Percentiles rank a stretch among this genome's conserved stretches.
These are phyloP conservation scores for Ustulina deusta DNA, from an alignment of 2,329 filamentous ascomycete genomes.

Conservation along the genomic window DNA sequence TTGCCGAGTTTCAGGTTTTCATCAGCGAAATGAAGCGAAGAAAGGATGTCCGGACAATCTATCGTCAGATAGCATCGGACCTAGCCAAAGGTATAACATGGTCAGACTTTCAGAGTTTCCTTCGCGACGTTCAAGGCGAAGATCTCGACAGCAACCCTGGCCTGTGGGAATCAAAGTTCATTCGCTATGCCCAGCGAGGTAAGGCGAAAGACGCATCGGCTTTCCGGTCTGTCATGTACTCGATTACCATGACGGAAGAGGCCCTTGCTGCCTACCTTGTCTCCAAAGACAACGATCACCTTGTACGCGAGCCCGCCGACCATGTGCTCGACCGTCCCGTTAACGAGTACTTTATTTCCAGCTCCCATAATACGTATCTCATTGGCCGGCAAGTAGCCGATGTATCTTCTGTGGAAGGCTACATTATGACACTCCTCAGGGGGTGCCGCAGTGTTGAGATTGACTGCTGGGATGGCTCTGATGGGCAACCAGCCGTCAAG, in stretches of 20 bases:
- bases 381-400: slow-evolving; percentile 90
- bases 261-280: slow-evolving; percentile 83
- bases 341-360: slow-evolving; percentile 98
- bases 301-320: slow-evolving; percentile 69
- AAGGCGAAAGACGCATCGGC: slow-evolving; percentile 60
- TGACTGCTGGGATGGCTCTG: slow-evolving; percentile 95
- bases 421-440: slow-evolving; percentile 87
- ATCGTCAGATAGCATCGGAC: slow-evolving; percentile 70
- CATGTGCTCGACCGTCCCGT: slow-evolving; percentile 82
- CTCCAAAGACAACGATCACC: slow-evolving; percentile 78
- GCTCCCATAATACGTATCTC: slow-evolving; percentile 98
- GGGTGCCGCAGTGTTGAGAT: slow-evolving; percentile 97
- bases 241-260: slow-evolving; percentile 77
- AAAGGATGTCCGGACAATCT: slow-evolving; percentile 82
- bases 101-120: slow-evolving; percentile 80
- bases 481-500: slow-evolving; percentile 88
- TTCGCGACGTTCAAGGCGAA: slow-evolving; percentile 79
- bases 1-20: slow-evolving; percentile 85
- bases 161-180: slow-evolving; percentile 79
- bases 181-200: slow-evolving; percentile 73
- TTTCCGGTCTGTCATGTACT: slow-evolving; percentile 60
- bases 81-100: slow-evolving; percentile 74
- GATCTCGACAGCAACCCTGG: slow-evolving; percentile 74
- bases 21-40: slow-evolving; percentile 85
- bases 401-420: slow-evolving; percentile 92